Conservation (phyloP, 768 basidiomycete genomes). For the Lyophyllum shimeji region DNA sequence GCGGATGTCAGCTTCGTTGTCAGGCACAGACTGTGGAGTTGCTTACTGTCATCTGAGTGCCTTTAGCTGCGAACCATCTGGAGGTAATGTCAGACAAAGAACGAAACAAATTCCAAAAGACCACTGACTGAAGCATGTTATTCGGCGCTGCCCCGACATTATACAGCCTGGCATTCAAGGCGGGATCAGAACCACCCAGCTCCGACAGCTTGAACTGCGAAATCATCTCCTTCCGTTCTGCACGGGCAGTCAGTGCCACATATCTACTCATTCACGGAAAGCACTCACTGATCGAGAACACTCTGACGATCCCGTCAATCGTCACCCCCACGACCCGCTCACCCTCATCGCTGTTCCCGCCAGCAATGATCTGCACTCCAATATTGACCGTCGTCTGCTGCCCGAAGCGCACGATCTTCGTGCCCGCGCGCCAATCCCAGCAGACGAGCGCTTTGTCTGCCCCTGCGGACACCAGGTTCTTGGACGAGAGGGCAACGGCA, state of each 20-base stretch:
- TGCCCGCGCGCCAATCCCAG: conserved; percentile 89
- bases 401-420: conserved; percentile 87
- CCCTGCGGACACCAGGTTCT: conserved; percentile 87
- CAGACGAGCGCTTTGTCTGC: conserved; percentile 74
- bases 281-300: conserved; percentile 84
- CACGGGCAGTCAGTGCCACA: background rate
- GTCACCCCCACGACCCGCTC: conserved; percentile 90
- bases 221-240: conserved; percentile 80
- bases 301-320: conserved; percentile 87
- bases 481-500: conserved; percentile 82
- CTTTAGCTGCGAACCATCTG: conserved; percentile 90
- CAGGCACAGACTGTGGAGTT: background rate
- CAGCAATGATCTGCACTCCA: conserved; percentile 80
- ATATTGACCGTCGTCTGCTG: conserved; percentile 93
- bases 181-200: conserved; percentile 66
- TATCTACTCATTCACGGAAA: background rate
- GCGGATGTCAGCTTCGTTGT: background rate
- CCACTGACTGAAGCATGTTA: conserved; percentile 79
- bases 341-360: conserved; percentile 50
- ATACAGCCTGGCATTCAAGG: conserved; percentile 63
- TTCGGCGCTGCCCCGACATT: conserved; percentile 81
- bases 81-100: background rate
- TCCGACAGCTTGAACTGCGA: conserved; percentile 88
- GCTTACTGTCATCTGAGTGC: conserved; percentile 83
- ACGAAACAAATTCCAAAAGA: background rate